Base-by-base conservation (phyloP, 139 green algal genomes). In the Chlorella sp. region DNA sequence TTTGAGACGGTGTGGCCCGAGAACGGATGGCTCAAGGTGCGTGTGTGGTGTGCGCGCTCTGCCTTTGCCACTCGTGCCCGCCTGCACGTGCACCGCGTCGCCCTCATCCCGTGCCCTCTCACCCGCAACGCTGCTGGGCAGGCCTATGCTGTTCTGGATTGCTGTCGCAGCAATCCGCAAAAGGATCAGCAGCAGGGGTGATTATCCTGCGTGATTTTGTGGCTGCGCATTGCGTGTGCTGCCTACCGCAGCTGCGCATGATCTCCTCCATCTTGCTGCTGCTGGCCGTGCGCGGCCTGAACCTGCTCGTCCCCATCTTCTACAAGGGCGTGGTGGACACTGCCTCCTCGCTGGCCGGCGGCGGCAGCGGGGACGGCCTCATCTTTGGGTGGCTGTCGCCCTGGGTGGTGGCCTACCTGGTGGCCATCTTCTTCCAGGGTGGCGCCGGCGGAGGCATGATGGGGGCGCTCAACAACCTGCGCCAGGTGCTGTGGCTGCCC, bases 401-500 rank as follows among this genome's bases (percentile, higher is more conserved):
- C 42, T 55, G 42, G 10, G 42, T 55, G 10, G n/a, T 35, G 63
- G 49, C 34, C 34, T 84, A 80, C 62, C 74, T 84, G 0, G 73
- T 30, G 26, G 78, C 65, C 17, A 70, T 80, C 33, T 80, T 84
- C 55, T 77, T 80, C 66, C 69, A 77, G 36, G 74, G 67, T 24
- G 72, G 74, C 55, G 64, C 67, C 5, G 83, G 86, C 22, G 87
- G 82, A 42, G 84, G 80, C 33, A 73, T 79, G 35, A 78, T 87
- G 34, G 91, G 91, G 17, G 73, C 94, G 32, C 74, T 96, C 30
- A 88, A 86, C 74, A 95, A 95, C 77, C 31, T 90, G 60, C 80
- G 88, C 36, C 76, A 81, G 23, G 91, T 85, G 35, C 75, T 96
- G 27, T 96, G 85, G 84, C 93, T 95, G 64, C 88, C 87, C 1